Percentiles rank a stretch among this genome's conserved stretches.
phyloP scores from a whole-genome alignment of 1,139 yeast genomes.

The Schwanniomyces etchellsii region DNA sequence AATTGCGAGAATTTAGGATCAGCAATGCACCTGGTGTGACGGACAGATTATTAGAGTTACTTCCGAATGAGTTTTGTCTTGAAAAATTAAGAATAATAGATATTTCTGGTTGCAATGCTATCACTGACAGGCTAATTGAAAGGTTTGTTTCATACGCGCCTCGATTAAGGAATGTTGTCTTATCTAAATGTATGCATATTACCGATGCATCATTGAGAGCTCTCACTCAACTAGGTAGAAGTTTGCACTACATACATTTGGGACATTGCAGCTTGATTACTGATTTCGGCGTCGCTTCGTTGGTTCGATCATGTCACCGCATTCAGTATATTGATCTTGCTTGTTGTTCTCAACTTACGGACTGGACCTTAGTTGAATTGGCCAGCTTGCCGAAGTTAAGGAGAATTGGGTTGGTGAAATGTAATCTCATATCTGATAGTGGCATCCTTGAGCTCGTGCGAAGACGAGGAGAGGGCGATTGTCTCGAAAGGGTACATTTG shows the following conservation, averaged over 20 bases:
- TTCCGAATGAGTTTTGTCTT: conserved; percentile 38
- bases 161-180: conserved; percentile 75
- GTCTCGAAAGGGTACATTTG: conserved; percentile 86
- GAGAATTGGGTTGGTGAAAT: conserved; percentile 90
- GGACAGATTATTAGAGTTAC: conserved; percentile 51
- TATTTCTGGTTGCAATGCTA: conserved; percentile 75
- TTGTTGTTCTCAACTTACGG: conserved; percentile 86
- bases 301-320: conserved; percentile 76
- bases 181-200: conserved; percentile 83
- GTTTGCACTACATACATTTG: conserved; percentile 82
- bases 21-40: conserved; percentile 69
- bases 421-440: conserved; percentile 80
- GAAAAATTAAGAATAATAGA: conserved; percentile 70
- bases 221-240: conserved; percentile 69
- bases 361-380: conserved; percentile 73
- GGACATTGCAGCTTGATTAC: conserved; percentile 93
- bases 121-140: conserved; percentile 77
- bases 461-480: conserved; percentile 65
- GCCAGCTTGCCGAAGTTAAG: conserved; percentile 75
- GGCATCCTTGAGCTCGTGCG: conserved; percentile 78
- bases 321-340: conserved; percentile 93
- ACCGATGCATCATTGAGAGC: conserved; percentile 80
- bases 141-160: conserved; percentile 76
- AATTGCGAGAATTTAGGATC: conserved; percentile 76
- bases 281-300: conserved; percentile 74